phyloP scores from a whole-genome alignment of 2,329 filamentous ascomycete species.

The Fusarium clavum region DNA sequence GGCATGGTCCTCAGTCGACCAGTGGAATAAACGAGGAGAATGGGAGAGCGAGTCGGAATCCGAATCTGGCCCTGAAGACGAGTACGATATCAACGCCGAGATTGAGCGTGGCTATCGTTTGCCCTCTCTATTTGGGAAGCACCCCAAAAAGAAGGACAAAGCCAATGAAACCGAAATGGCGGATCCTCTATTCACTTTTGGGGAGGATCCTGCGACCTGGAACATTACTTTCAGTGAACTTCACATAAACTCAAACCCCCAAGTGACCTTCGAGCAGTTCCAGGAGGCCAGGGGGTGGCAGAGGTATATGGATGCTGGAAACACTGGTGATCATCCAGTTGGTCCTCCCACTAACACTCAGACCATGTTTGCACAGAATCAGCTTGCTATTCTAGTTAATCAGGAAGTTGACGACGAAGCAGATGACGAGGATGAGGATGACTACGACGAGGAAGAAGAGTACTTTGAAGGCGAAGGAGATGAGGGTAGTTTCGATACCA shows the following conservation, averaged over 20 bases:
- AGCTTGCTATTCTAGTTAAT: background rate
- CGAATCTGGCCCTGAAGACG: constrained; percentile 25
- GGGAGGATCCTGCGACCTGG: constrained; percentile 21
- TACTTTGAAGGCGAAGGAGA: background rate
- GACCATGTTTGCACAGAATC: background rate
- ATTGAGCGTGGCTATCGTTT: constrained; percentile 37
- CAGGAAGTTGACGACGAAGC: background rate
- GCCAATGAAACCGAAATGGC: background rate
- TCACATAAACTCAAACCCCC: constrained; percentile 4
- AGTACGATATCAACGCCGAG: constrained; percentile 34
- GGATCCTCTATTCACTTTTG: background rate
- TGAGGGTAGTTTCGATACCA: background rate
- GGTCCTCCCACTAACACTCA: background rate
- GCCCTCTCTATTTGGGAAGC: constrained; percentile 1
- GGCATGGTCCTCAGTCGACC: constrained; percentile 48
- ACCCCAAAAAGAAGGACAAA: background rate
- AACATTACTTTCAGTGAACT: constrained; percentile 9
- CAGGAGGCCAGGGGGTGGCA: constrained; percentile 4
- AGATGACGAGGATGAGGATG: background rate
- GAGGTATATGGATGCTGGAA: background rate
- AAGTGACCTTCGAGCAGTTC: constrained; percentile 8
- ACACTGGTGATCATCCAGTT: background rate
- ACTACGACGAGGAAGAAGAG: background rate
- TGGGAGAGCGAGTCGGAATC: constrained; percentile 29
- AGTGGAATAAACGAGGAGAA: constrained; percentile 36